Evolutionary conservation across 1,139 yeast genomes (phyloP).

Genomic region (Candida labiduridarum): DNA sequence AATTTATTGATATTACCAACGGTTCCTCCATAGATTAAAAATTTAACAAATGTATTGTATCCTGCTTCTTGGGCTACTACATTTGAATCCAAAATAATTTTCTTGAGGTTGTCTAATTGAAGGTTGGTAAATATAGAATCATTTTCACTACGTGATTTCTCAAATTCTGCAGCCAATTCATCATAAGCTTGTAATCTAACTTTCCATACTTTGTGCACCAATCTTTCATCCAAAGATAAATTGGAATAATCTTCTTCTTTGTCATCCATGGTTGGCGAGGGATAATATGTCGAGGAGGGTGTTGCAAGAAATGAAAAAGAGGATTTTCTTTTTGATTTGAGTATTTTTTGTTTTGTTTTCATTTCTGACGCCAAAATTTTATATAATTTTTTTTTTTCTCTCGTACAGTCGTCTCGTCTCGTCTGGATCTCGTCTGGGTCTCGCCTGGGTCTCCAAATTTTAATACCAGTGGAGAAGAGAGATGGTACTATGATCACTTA

Average conservation of each 20-base stretch:
- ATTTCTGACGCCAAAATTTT: conserved; percentile 2
- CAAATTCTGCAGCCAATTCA: conserved; percentile 58
- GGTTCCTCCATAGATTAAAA: conserved; percentile 62
- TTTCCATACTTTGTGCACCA: conserved; percentile 85
- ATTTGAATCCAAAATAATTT: conserved; percentile 72
- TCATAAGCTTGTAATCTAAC: conserved; percentile 82
- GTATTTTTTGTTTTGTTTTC: not conserved
- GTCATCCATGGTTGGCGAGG: conserved; percentile 24
- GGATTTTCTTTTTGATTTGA: not conserved
- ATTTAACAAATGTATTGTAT: conserved; percentile 55
- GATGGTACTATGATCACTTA: not conserved
- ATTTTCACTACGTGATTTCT: conserved; percentile 53
- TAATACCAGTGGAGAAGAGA: not conserved
- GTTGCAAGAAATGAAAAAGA: not conserved
- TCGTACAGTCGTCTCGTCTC: not conserved
- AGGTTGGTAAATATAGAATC: conserved; percentile 57
- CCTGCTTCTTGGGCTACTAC: conserved; percentile 94
- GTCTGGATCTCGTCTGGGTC: not conserved
- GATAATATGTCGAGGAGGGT: not conserved
- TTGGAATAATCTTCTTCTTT: conserved; percentile 64
- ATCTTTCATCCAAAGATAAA: conserved; percentile 66
- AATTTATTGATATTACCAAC: conserved; percentile 31
- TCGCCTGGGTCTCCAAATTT: not conserved
- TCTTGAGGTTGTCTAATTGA: conserved; percentile 46
- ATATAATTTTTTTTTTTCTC: not conserved